Base-by-base conservation (phyloP, 2,329 filamentous ascomycete species). In the Botryotinia calthae region DNA sequence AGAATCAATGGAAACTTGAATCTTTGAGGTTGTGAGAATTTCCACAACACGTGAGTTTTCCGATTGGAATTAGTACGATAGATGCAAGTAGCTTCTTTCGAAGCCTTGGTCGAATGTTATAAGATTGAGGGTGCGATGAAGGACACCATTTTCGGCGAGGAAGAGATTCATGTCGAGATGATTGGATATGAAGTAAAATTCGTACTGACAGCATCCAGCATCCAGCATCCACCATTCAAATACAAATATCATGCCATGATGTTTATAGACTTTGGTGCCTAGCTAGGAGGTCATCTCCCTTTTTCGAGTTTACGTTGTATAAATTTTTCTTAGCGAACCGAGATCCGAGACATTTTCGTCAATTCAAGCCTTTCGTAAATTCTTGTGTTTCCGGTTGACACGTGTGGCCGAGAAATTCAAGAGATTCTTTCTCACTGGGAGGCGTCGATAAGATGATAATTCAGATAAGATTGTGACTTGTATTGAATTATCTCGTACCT, bases 111-210 rank as follows among this genome's bases (percentile, higher is more conserved):
- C 12, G 63, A 51, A 37, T 28, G 22, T 10, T 34, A 51, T 34
- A 48, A 22, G 28, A 40, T 5, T 25, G 37, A 63, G n/a, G 37
- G 61, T 44, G 61, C 16, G 51, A 63, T 9, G 25, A 22, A 63
- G 37, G 22, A 25, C 22, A n/a, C 14, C n/a, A 54, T 54, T 54
- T 54, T n/a, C 25, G 14, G n/a, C n/a, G 34, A 63, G 37, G 37
- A 63, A 31, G n/a, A 42, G 16, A 31, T 42, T 67, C 65, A 67
- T 56, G 34, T 48, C n/a, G 34, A 67, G 25, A 67, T 31, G 65
- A 56, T 37, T 67, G 25, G 34, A 28, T 51, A 42, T 20, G 22
- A 20, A 42, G 59, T 62, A 62, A 62, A 40, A 62, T 16, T n/a
- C 12, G 37, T n/a, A 40, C 22, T 42, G 25, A 22, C 34, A 42